Base-by-base conservation (phyloP, 768 basidiomycete genomes). In the Leccinum variicolor region DNA sequence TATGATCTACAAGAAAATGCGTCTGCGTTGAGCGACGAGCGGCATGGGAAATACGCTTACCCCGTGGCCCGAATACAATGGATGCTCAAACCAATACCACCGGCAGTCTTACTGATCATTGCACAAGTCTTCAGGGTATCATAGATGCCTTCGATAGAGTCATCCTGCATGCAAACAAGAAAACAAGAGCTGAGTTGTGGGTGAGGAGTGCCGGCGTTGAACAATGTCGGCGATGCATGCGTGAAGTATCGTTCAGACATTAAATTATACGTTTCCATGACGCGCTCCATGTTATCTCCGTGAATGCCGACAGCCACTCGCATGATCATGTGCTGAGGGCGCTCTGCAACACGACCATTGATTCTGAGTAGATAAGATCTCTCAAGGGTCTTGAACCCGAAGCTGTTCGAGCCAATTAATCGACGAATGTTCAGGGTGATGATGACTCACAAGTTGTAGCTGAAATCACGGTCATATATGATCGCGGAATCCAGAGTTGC, bases 381-480 rank as follows among this genome's bases (percentile, higher is more conserved):
- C 75, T 99, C 97, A 31, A 99, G 86, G 3, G 97, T 99, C 75
- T 99, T 99, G 85, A 98, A 98, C n/a, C 97, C 97, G 68, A 99
- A 99, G 77, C 90, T 92, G 21, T 11, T 3, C 41, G 45, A 8
- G 28, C 49, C 21, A 21, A 39, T 64, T 34, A 50, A 55, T 50
- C 9, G 43, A 33, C 13, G 21, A 28, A 49, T 15, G 2, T n/a
- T 21, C 28, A 47, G 33, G 29, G 14, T 33, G 6, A 52, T 19
- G 10, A 25, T 0, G 10, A 76, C 91, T 41, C 55, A 95, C 93
- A 76, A 97, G 74, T 97, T 94, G 79, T 98, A 98, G 72, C 83
- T 91, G 78, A 98, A 99, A 73, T 99, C 97, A 51, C 97, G 93
- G 66, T 96, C 89, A 74, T 98, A 98, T 73, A 99, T 95, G 76